Base-by-base conservation (phyloP, 495 filamentous ascomycete genomes). In the Venustampulla echinocandica region DNA sequence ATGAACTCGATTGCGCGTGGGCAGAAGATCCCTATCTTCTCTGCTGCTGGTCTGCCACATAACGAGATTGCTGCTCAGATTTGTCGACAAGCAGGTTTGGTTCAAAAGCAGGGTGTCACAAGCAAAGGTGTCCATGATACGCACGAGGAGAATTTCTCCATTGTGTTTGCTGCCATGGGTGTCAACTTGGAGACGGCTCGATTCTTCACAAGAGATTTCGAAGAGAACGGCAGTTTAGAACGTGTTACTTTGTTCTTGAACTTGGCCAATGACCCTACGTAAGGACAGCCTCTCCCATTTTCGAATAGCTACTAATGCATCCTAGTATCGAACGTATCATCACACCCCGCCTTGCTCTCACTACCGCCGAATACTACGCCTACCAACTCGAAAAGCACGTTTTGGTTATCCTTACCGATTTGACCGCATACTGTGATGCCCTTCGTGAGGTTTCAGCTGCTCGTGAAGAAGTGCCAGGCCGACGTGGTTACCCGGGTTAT, bases 361-460 rank as follows among this genome's bases (percentile, higher is more conserved):
- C 93, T 21, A 99, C 93, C 13, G 92, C 93, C 67, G 93, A 97
- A 69, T 99, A 99, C 77, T 99, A 95, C 65, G 93, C 93, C 61
- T 99, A 99, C 69, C 93, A 99, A 69, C 78, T 99, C 40, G 93
- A 99, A 77, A 99, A 99, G 76, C 93, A 99, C 76, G 92, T 97
- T 48, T 69, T 99, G 42, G 90, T 96, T 60, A 97, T 99, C 63
- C 84, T 99, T 64, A 97, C 93, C 28, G 93, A 99, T 77, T 70
- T 99, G 33, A 90, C 93, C 10, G 85, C 93, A 14, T 99, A 97
- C 75, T 99, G 93, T 64, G 93, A 99, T 66, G 93, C 93, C 53
- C 81, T 99, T 51, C 93, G 93, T 69, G 93, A 96, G 66, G 90
- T 96, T 33, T 99, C 93, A 13, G 89, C 93, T 36, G 93, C 93